These are phyloP conservation scores for Alliaria petiolata DNA, from an alignment of 345 rosid genomes.

Conservation along the genomic window DNA sequence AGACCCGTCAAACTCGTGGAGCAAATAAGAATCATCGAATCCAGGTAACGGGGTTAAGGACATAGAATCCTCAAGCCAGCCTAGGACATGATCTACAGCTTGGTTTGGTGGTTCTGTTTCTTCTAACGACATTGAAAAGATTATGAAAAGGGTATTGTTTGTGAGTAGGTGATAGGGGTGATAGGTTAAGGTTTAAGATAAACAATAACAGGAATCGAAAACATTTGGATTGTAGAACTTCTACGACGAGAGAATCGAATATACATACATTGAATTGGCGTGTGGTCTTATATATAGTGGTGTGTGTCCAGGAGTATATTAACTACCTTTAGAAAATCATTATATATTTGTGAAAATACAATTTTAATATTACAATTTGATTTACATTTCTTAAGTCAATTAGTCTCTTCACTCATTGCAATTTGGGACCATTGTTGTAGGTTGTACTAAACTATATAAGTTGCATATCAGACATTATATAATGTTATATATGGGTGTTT, in stretches of 20 bases:
- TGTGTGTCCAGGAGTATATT: not conserved
- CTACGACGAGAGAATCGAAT: slow-evolving; percentile 8
- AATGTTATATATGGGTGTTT: not conserved
- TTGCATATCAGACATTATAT: slow-evolving; percentile 8
- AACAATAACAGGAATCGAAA: not conserved
- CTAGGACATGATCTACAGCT: slow-evolving; percentile 46
- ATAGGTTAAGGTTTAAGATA: not conserved
- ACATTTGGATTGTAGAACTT: not conserved
- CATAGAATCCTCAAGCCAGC: slow-evolving; percentile 62
- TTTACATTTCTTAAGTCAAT: slow-evolving; percentile 13
- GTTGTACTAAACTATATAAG: slow-evolving; percentile 22
- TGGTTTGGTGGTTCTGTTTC: slow-evolving; percentile 57
- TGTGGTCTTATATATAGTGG: not conserved
- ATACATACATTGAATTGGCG: slow-evolving; percentile 3
- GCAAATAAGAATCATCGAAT: slow-evolving; percentile 54
- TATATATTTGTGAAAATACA: not conserved
- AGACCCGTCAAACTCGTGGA: slow-evolving; percentile 35
- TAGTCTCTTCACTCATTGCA: slow-evolving; percentile 20
- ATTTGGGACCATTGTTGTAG: slow-evolving; percentile 33
- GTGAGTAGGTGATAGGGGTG: not conserved
- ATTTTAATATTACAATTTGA: slow-evolving; percentile 18
- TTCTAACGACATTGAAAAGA: slow-evolving; percentile 48
- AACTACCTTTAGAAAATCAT: not conserved
- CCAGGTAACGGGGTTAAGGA: slow-evolving; percentile 53
- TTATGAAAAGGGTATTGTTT: slow-evolving; percentile 2